Evolutionary conservation across 805 yeast genomes (phyloP).

Genomic region (Yamadazyma laniorum): DNA sequence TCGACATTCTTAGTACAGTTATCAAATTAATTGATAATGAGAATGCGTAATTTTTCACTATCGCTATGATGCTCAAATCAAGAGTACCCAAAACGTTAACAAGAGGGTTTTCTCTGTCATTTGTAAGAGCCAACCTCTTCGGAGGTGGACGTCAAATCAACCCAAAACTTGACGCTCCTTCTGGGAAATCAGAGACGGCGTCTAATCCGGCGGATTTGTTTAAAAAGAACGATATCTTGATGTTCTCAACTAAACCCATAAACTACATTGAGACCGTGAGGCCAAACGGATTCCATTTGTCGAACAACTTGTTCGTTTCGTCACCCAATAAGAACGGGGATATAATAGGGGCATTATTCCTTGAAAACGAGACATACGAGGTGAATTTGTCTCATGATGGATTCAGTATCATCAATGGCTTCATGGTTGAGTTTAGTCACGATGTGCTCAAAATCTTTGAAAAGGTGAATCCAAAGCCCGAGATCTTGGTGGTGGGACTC

Average conservation of each 20-base stretch:
- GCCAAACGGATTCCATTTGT: slow-evolving; percentile 56
- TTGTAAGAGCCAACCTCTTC: slow-evolving; percentile 18
- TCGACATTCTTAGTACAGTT: slow-evolving; percentile 34
- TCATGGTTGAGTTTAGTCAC: slow-evolving; percentile 52
- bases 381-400: slow-evolving; percentile 48
- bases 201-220: slow-evolving; percentile 44
- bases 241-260: slow-evolving; percentile 41
- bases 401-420: slow-evolving; percentile 44
- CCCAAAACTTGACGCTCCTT: slow-evolving; percentile 26
- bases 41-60: too few species aligned
- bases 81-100: not conserved
- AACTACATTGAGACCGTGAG: slow-evolving; percentile 46
- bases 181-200: slow-evolving; percentile 37
- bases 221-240: slow-evolving; percentile 43
- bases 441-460: slow-evolving; percentile 49
- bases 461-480: slow-evolving; percentile 72
- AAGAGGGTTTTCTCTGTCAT: not conserved
- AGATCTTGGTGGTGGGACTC: slow-evolving; percentile 66
- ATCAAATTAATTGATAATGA: too few species aligned
- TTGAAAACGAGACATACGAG: slow-evolving; percentile 61
- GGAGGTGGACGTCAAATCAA: slow-evolving; percentile 26
- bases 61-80: not conserved
- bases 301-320: slow-evolving; percentile 49
- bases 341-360: slow-evolving; percentile 46
- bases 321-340: slow-evolving; percentile 39